Base-by-base conservation (phyloP, 495 filamentous ascomycete species). In the Amniculicola lignicola region DNA sequence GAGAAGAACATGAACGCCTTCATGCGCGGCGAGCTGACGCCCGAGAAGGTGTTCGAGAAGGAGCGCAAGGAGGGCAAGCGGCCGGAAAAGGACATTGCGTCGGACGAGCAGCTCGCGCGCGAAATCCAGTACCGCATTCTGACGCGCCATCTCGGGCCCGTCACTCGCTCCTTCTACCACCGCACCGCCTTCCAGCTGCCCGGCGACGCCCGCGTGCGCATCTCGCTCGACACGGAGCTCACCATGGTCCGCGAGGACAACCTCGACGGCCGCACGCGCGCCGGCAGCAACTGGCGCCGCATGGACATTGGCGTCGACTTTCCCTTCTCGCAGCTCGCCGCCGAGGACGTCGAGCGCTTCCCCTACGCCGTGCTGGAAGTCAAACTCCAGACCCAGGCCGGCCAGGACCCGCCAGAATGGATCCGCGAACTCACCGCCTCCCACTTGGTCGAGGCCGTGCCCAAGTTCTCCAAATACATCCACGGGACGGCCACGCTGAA, bases 401-500 rank as follows among this genome's bases (percentile, higher is more conserved):
- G 94, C n/a, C 91, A 96, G 69, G 90, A 96, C 64, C 93, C 94
- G 19, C 93, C 93, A 0, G 84, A 91, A 64, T 99, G 93, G 93
- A 92, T 96, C 51, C 84, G 88, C 10, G 89, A 96, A 60, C 77
- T 99, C 36, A 93, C 88, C 19, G 79, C 89, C 14, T 93, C 87
- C 62, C 93, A 99, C 70, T 79, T 99, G 21, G 93, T 99, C 12
- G 93, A 99, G 69, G 93, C 94, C 0, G 91, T 97, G 1, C 93
- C 93, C 44, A 99, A 99, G 67, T 99, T 96, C 75, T 95, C 90
- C 63, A 99, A 99, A 73, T 99, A 97, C 71, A 99, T 99, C 55
- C 93, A 99, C 70, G 93, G 93, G 43, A 87, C 83, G 0, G 89
- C 92, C 7, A 88, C 81, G 0, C 70, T 97, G 16, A 93, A 96